Evolutionary conservation across 2,329 filamentous ascomycete species (phyloP).

Genomic region (Dichotomopilus funicola): DNA sequence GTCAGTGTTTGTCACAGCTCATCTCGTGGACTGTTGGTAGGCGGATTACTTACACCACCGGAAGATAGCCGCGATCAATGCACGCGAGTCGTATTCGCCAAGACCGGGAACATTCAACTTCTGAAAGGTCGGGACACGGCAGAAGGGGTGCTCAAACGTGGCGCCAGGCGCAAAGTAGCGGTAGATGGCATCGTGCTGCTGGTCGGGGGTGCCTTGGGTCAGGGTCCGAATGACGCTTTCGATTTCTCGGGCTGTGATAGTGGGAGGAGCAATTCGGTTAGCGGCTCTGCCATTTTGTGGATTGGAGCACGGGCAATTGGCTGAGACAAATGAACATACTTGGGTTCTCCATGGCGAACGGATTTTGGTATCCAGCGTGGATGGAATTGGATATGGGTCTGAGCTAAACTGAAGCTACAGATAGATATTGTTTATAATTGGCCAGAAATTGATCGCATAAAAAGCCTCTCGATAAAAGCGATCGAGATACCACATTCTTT

Average conservation of each 20-base stretch:
- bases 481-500: too few relatives aligned
- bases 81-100: slow-evolving; percentile 52
- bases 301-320: too few relatives aligned
- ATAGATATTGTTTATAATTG: not conserved
- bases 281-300: not conserved
- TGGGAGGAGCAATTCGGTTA: not conserved
- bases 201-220: slow-evolving; percentile 57
- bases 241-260: slow-evolving; percentile 50
- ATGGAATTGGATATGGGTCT: not conserved
- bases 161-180: slow-evolving; percentile 68
- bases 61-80: slow-evolving; percentile 63
- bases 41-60: slow-evolving; percentile 45
- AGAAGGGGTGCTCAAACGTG: slow-evolving; percentile 73
- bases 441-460: too few relatives aligned
- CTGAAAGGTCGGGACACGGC: slow-evolving; percentile 54
- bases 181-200: slow-evolving; percentile 60
- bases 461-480: too few relatives aligned
- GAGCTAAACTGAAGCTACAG: not conserved
- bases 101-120: slow-evolving; percentile 36
- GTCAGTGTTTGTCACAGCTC: not conserved
- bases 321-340: not conserved
- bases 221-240: slow-evolving; percentile 59
- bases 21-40: not conserved
- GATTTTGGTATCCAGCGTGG: not conserved
- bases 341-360: not conserved